Evolutionary conservation across 257 asterid species (phyloP).

Genomic region (Petunia axillaris): DNA sequence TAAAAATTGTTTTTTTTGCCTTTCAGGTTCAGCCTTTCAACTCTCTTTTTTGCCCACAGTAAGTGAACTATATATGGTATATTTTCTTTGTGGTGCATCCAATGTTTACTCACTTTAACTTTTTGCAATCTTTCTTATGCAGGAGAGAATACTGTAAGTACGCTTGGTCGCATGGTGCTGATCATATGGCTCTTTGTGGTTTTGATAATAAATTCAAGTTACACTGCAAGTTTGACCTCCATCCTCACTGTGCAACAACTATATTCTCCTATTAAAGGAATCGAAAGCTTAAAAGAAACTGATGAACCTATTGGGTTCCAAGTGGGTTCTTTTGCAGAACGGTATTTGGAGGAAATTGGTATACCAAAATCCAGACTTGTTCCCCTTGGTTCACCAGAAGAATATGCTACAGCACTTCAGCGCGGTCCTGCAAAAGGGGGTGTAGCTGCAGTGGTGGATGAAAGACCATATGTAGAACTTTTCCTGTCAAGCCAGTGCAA

Average conservation of each 20-base stretch:
- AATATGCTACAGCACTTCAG: constrained; percentile 53
- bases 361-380: constrained; percentile 58
- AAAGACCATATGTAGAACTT: constrained; percentile 57
- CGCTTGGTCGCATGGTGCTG: constrained; percentile 61
- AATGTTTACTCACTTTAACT: not conserved
- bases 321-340: constrained; percentile 67
- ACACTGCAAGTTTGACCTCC: constrained; percentile 75
- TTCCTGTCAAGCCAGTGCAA: constrained; percentile 56
- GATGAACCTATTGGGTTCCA: constrained; percentile 66
- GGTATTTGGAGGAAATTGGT: constrained; percentile 58
- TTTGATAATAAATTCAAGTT: constrained; percentile 64
- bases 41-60: constrained; percentile 62
- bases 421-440: constrained; percentile 62
- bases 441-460: constrained; percentile 74
- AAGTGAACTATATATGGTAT: constrained; percentile 38
- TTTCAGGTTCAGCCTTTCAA: constrained; percentile 75
- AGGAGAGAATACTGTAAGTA: constrained; percentile 62
- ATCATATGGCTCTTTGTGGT: constrained; percentile 70
- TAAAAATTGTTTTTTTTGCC: constrained; percentile 21
- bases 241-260: constrained; percentile 69
- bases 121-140: constrained; percentile 20
- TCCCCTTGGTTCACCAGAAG: constrained; percentile 57
- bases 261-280: constrained; percentile 59
- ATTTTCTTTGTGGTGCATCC: not conserved
- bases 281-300: constrained; percentile 52